Evolutionary conservation across 2,329 filamentous ascomycete genomes (phyloP).

Genomic region (Clarireedia monteithiana): DNA sequence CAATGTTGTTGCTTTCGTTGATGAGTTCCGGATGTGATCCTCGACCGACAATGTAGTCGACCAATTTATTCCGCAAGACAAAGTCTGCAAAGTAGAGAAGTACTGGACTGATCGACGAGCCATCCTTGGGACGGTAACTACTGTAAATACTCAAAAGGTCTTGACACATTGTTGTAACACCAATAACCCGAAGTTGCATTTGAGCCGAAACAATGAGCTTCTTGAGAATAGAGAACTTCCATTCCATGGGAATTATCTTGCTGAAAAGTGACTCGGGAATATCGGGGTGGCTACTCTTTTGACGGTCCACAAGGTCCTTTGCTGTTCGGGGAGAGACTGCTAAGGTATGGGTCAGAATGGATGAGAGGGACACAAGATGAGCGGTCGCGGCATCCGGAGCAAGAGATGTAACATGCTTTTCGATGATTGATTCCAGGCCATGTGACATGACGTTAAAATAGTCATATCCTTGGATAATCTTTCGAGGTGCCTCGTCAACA

Average conservation of each 20-base stretch:
- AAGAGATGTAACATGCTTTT: constrained; percentile 48
- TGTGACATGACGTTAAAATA: constrained; percentile 38
- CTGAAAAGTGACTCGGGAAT: constrained; percentile 17
- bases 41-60: constrained; percentile 82
- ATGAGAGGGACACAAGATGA: constrained; percentile 36
- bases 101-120: constrained; percentile 39
- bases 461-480: constrained; percentile 34
- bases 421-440: constrained; percentile 40
- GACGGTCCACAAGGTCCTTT: constrained; percentile 16
- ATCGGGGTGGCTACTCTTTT: constrained; percentile 21
- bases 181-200: constrained; percentile 82
- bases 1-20: constrained; percentile 69
- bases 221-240: constrained; percentile 62
- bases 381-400: constrained; percentile 37
- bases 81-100: constrained; percentile 62
- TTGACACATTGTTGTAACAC: constrained; percentile 64
- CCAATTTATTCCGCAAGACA: constrained; percentile 60
- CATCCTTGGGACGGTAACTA: constrained; percentile 33
- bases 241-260: constrained; percentile 35
- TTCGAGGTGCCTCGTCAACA: constrained; percentile 27
- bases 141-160: constrained; percentile 64
- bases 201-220: constrained; percentile 74
- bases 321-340: constrained; percentile 13
- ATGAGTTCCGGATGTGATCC: constrained; percentile 92
- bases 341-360: constrained; percentile 38